Evolutionary conservation across 805 yeast species (phyloP), one percentile per base, ranked within the genome.

Genomic region (Zygosaccharomyces pseudorouxii): DNA sequence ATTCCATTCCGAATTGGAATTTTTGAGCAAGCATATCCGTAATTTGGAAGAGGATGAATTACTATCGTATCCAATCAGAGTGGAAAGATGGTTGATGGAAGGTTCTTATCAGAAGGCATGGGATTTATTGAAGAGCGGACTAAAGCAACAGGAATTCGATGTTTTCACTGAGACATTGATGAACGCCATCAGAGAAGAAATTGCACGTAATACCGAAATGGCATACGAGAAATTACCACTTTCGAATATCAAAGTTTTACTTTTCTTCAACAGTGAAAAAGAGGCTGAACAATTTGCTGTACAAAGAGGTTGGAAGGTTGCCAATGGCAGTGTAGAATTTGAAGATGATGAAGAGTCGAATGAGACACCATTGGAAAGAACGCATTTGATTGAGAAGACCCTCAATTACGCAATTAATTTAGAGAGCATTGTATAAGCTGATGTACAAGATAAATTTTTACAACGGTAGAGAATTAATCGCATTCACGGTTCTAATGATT

Each of bases 11-110:
- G 97, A 89, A 65, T 74, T 92, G 52, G 97, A 92, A 67, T 74
- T 73, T 50, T 75, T 89, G 55, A 79, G 76, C 56, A 78, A 78
- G 56, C 60, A 65, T 35, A 55, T 71, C 23, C 53, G 59, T n/a
- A 72, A 59, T 58, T 63, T 65, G 52, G 92, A 88, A 56, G 73
- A 75, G 30, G 96, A 87, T 64, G 73, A 76, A 55, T 87, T 76
- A 64, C 73, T 92, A 56, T 78, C 80, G 42, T 89, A 89, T 65
- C 98, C 98, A 20, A 82, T 92, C 46, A 82, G 82, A 57, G 81
- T 93, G 58, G 98, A 93, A 67, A 82, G 87, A 55, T 88, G 95
- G 85, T 78, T 93, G 55, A 89, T 92, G 84, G 98, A 93, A 70
- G 99, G 99, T 38, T 86, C 92, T 55, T 93, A 90, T 69, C 93